Percentiles rank a stretch among this genome's conserved stretches.
phyloP scores from a whole-genome alignment of 768 basidiomycete species.

The Tricholoma saponaceum region DNA sequence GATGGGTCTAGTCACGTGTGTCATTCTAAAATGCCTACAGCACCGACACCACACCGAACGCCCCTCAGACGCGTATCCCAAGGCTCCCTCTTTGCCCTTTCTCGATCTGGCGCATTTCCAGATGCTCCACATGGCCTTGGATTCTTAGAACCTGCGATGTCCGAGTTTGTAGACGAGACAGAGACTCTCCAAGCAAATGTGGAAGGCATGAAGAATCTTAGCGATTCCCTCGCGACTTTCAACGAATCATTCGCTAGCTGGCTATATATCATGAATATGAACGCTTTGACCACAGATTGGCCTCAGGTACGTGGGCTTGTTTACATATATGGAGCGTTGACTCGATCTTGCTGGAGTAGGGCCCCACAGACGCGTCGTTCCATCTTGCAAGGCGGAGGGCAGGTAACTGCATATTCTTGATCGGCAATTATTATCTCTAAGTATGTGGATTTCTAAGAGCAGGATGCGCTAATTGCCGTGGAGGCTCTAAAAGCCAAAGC shows the following conservation, averaged over 20 bases:
- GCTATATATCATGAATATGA: constrained; percentile 92
- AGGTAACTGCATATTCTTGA: constrained; percentile 32
- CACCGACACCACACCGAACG: constrained; percentile 62
- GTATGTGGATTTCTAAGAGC: constrained; percentile 36
- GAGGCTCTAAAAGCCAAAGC: constrained; percentile 43
- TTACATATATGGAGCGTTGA: neutral
- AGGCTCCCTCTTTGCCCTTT: constrained; percentile 83
- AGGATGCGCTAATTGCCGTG: constrained; percentile 53
- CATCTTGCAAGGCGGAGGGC: constrained; percentile 54
- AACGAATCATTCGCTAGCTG: constrained; percentile 93
- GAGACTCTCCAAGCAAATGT: constrained; percentile 76
- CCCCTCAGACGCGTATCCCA: constrained; percentile 89
- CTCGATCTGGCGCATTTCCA: constrained; percentile 67
- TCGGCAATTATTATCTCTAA: neutral
- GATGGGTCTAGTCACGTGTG: constrained; percentile 12
- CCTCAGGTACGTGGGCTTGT: constrained; percentile 52
- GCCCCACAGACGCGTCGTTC: constrained; percentile 59
- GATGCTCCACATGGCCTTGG: constrained; percentile 82
- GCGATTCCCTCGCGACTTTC: constrained; percentile 75
- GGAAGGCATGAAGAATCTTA: constrained; percentile 65
- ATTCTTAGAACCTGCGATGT: constrained; percentile 79
- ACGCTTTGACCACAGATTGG: constrained; percentile 92
- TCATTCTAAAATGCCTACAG: constrained; percentile 12
- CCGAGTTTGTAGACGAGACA: constrained; percentile 86
- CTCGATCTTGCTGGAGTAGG: constrained; percentile 30